Conservation (phyloP, 139 green algal genomes). For the Chlorella sp. region DNA sequence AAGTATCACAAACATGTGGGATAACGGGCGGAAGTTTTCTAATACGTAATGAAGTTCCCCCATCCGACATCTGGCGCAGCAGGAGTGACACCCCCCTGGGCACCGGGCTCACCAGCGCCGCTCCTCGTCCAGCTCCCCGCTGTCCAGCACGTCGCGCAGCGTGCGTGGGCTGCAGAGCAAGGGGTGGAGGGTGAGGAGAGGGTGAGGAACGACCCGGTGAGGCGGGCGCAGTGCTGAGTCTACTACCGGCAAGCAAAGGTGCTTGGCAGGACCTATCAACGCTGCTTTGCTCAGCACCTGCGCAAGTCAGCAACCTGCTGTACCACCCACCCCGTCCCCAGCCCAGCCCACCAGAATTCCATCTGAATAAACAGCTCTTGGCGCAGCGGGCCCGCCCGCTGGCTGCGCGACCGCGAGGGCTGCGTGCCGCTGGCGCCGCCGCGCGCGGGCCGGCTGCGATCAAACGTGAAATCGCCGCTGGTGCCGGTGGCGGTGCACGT, state of each 20-base stretch:
- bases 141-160: slow-evolving; percentile 66
- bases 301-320: too few relatives aligned
- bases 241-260: too few relatives aligned
- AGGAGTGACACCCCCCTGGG: too few relatives aligned
- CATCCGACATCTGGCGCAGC: too few relatives aligned
- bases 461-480: slow-evolving; percentile 25
- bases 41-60: too few relatives aligned
- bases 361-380: slow-evolving; percentile 95
- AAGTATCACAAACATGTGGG: too few relatives aligned
- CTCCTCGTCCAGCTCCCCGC: slow-evolving; percentile 62
- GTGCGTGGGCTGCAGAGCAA: slow-evolving; percentile 51
- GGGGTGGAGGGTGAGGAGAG: not conserved
- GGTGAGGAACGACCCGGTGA: not conserved
- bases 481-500: not conserved
- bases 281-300: too few relatives aligned
- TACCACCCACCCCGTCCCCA: not conserved
- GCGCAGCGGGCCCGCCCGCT: not conserved
- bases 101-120: slow-evolving; percentile 68
- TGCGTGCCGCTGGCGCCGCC: not conserved
- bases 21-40: too few relatives aligned
- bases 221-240: not conserved
- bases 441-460: slow-evolving; percentile 12
- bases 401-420: not conserved
- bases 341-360: slow-evolving; percentile 80
- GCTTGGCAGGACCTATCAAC: too few relatives aligned